These are phyloP conservation scores for Ceratobasidium sp. DNA, from an alignment of 1,284 basidiomycete species.

Conservation along the genomic window DNA sequence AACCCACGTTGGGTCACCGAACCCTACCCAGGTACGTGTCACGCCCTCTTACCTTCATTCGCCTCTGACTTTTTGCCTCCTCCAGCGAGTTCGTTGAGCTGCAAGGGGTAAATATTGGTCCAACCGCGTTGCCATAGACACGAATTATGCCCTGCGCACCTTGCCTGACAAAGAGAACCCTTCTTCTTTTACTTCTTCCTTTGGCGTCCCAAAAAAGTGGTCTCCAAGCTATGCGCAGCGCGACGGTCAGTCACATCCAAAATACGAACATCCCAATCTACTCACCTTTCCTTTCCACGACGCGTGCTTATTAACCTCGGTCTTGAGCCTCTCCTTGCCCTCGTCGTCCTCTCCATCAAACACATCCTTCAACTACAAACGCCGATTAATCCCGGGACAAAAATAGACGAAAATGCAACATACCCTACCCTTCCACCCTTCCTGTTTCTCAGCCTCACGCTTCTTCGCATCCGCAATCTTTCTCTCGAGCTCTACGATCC, in stretches of 20 bases:
- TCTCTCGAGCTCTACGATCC: conserved; percentile 23
- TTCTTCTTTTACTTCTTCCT: conserved; percentile 39
- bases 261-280: neutral
- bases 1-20: neutral
- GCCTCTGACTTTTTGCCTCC: conserved; percentile 36
- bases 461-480: conserved; percentile 36
- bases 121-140: too few species aligned
- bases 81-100: conserved; percentile 40
- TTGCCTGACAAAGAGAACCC: conserved; percentile 34
- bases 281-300: conserved; percentile 34
- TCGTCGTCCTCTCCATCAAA: conserved; percentile 41
- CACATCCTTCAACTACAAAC: conserved; percentile 26
- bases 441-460: conserved; percentile 41
- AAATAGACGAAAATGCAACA: neutral
- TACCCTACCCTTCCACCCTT: conserved; percentile 39
- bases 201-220: conserved; percentile 33
- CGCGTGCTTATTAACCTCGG: conserved; percentile 33
- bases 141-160: neutral
- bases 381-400: neutral
- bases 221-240: conserved; percentile 28
- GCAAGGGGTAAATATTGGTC: neutral
- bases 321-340: conserved; percentile 36
- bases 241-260: neutral
- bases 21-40: neutral
- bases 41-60: conserved; percentile 20